Conservation (phyloP, 345 rosid genomes). For the Arabidopsis suecica region DNA sequence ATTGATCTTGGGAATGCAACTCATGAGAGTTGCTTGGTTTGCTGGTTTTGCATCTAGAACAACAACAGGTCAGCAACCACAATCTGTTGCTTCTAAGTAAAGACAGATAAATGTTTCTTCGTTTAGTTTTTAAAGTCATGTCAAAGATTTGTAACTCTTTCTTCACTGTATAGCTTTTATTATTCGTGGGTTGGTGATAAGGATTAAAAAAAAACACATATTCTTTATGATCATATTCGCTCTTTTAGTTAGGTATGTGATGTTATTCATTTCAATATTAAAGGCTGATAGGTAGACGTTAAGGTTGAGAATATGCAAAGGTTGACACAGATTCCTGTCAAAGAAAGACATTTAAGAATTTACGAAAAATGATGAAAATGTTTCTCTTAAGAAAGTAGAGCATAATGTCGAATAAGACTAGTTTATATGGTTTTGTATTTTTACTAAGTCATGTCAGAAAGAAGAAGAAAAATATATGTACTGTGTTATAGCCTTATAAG, state of each 20-base stretch:
- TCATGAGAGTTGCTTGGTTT: conserved; percentile 98
- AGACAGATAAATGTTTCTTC: conserved; percentile 22
- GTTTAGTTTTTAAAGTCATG: conserved; percentile 29
- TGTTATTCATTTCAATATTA: neutral
- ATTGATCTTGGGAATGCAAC: conserved; percentile 83
- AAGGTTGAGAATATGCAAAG: too few species aligned
- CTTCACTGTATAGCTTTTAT: conserved; percentile 33
- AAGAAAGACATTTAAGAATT: too few species aligned
- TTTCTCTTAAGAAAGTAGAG: too few species aligned
- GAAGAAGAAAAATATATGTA: neutral
- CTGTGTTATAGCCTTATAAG: too few species aligned
- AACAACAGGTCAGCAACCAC: conserved; percentile 29
- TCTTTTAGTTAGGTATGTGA: neutral
- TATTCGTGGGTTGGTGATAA: conserved; percentile 21
- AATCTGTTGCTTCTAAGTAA: conserved; percentile 46
- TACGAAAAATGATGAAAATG: too few species aligned
- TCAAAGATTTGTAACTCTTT: conserved; percentile 20
- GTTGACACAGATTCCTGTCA: too few species aligned
- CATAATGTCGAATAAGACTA: too few species aligned
- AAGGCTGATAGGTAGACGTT: too few species aligned
- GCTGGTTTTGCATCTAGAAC: conserved; percentile 71
- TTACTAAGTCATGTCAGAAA: too few species aligned
- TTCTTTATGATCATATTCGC: neutral
- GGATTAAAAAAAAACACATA: neutral
- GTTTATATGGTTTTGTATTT: too few species aligned